phyloP scores from a whole-genome alignment of 106 monocot genomes.

The Amphibolis antarctica region DNA sequence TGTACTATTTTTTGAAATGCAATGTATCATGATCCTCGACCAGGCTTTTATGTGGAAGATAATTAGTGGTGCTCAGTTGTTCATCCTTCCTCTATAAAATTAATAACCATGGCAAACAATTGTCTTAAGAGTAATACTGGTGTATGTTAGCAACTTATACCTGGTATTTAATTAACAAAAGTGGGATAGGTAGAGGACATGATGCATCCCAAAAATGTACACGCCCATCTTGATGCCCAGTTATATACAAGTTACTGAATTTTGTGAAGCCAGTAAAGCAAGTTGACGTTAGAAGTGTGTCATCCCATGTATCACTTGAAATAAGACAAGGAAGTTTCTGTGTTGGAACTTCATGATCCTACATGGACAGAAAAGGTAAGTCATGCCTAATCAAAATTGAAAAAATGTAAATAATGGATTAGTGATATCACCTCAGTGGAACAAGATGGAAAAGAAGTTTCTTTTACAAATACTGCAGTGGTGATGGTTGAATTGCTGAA shows the following conservation, averaged over 20 bases:
- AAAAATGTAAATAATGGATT: not conserved
- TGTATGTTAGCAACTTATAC: slow-evolving; percentile 6
- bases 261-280: slow-evolving; percentile 31
- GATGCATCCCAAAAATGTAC: slow-evolving; percentile 90
- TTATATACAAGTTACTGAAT: slow-evolving; percentile 46
- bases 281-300: slow-evolving; percentile 7
- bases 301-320: slow-evolving; percentile 36
- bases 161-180: slow-evolving; percentile 53
- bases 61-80: too few species aligned
- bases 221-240: slow-evolving; percentile 72
- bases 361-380: slow-evolving; percentile 6
- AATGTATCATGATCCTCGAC: too few species aligned
- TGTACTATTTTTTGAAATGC: too few species aligned
- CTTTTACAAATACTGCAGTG: slow-evolving; percentile 35
- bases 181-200: slow-evolving; percentile 38
- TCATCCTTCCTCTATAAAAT: not conserved
- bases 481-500: slow-evolving; percentile 46
- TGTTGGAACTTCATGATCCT: slow-evolving; percentile 37
- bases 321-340: slow-evolving; percentile 43
- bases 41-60: too few species aligned
- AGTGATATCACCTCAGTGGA: slow-evolving; percentile 28
- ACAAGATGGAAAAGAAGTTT: slow-evolving; percentile 10
- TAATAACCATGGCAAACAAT: too few species aligned
- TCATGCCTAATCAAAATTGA: not conserved
- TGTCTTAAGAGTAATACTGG: not conserved